Evolutionary conservation across 2,329 filamentous ascomycete genomes (phyloP), one percentile per base, ranked within the genome.

Genomic region (Ilyonectria mors-panacis): DNA sequence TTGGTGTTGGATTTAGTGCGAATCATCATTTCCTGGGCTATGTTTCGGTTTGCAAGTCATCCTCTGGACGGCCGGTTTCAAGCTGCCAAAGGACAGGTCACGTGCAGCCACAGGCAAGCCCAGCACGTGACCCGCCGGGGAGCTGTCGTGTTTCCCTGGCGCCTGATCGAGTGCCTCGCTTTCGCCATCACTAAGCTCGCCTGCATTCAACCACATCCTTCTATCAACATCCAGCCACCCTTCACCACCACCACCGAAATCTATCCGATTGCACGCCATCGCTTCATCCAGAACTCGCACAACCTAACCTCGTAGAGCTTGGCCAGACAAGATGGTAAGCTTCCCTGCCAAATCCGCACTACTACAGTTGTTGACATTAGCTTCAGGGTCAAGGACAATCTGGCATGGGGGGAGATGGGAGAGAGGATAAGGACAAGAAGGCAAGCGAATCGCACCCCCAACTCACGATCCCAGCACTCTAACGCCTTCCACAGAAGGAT

Each of bases 391-490:
- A 94, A 84, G 91, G 92, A 75, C 92, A 97, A 82, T 97, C 95
- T 81, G 94, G 93, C 79, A 92, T 97, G 85, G 94, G 93, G 77
- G 91, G 90, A 69, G 94, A 95, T 79, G 92, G 92, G 72, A 92
- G 92, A 71, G 92, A 95, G 76, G 92, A 93, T 17, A 95, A 95
- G 85, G 95, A 97, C 78, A 97, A 98, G 89, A 98, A 98, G 90
- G 95, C 93, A 84, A 62, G 81, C 63, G 33, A 53, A 37, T 59
- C 28, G 28, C 30, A 10, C 12, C 5, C 12, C 59, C 26, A 23
- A 9, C 28, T 12, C 45, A 35, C 30, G 6, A 17, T 17, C 33
- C 39, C 6, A 19, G 15, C 23, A 15, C 4, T 51, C 70, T 79
- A 69, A 81, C 65, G 59, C 3, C 66, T 51, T 28, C 42, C 67